Conservation (phyloP, 2,329 filamentous ascomycete species). For the Epichloe elymi region DNA sequence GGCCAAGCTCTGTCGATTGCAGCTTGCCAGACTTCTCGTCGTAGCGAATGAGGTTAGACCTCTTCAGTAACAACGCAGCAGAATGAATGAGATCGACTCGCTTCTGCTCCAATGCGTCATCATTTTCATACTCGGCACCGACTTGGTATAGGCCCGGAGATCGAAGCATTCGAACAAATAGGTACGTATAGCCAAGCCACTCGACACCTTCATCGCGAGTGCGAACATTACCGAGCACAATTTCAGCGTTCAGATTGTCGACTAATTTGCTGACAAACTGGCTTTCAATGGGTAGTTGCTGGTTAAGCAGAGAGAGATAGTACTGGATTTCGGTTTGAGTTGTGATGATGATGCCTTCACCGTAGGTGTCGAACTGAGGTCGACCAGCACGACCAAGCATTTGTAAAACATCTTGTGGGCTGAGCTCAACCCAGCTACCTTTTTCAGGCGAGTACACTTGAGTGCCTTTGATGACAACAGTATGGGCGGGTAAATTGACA, state of each 20-base stretch:
- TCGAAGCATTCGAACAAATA: slow-evolving; percentile 94
- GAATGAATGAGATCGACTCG: slow-evolving; percentile 96
- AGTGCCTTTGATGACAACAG: slow-evolving; percentile 97
- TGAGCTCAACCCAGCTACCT: slow-evolving; percentile 95
- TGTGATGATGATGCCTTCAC: slow-evolving; percentile 97
- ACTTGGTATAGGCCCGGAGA: slow-evolving; percentile 93
- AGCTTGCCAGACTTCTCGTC: slow-evolving; percentile 85
- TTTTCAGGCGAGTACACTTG: slow-evolving; percentile 97
- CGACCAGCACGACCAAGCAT: slow-evolving; percentile 97
- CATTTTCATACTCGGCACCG: slow-evolving; percentile 87
- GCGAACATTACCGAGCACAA: slow-evolving; percentile 87
- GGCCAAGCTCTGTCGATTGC: slow-evolving; percentile 83
- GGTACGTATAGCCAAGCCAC: slow-evolving; percentile 96
- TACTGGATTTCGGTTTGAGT: slow-evolving; percentile 92
- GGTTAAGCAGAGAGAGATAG: slow-evolving; percentile 90
- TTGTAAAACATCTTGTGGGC: slow-evolving; percentile 92
- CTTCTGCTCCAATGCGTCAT: slow-evolving; percentile 85
- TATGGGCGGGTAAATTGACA: slow-evolving; percentile 95
- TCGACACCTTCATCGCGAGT: slow-evolving; percentile 94
- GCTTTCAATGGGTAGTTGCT: slow-evolving; percentile 94
- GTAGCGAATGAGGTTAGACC: slow-evolving; percentile 82
- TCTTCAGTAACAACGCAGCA: slow-evolving; percentile 74
- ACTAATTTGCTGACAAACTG: slow-evolving; percentile 87
- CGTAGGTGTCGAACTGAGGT: slow-evolving; percentile 94
- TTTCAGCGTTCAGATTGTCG: slow-evolving; percentile 91